phyloP scores from a whole-genome alignment of 805 yeast genomes.

The Wickerhamiella azymoides region DNA sequence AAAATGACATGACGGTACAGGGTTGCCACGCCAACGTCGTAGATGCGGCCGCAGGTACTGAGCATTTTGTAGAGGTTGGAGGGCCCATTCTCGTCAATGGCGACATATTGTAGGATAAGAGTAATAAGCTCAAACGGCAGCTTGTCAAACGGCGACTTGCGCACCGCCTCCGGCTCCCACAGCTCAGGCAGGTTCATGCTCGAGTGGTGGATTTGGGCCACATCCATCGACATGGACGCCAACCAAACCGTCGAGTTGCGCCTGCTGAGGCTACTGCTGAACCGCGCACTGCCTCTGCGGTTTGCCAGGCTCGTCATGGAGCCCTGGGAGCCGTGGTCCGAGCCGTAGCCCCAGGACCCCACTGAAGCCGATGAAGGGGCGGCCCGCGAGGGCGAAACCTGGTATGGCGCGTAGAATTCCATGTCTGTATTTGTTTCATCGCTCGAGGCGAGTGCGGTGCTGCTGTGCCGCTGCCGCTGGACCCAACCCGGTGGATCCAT shows the following conservation, averaged over 20 bases:
- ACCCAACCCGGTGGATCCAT: background rate
- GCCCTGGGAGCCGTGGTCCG: background rate
- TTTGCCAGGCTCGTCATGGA: background rate
- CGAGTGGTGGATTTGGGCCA: slow-evolving; percentile 8
- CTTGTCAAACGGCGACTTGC: slow-evolving; percentile 6
- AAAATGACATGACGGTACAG: slow-evolving; percentile 34
- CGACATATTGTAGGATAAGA: slow-evolving; percentile 18
- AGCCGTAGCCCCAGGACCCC: background rate
- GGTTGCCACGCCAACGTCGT: slow-evolving; percentile 25
- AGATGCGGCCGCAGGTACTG: slow-evolving; percentile 21
- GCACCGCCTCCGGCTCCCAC: background rate
- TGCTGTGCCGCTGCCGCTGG: background rate
- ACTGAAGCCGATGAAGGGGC: background rate
- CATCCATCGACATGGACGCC: slow-evolving; percentile 13
- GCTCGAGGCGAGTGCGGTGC: background rate
- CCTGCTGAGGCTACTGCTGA: slow-evolving; percentile 4
- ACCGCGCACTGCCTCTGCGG: background rate
- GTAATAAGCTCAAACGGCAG: slow-evolving; percentile 21
- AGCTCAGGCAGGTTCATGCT: background rate
- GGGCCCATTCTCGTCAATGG: slow-evolving; percentile 11
- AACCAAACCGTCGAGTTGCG: slow-evolving; percentile 15
- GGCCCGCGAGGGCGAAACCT: background rate
- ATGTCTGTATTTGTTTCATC: background rate
- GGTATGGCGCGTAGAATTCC: background rate
- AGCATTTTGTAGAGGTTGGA: slow-evolving; percentile 14